A percentile compares a stretch with the other conserved stretches of the same genome.
Evolutionary conservation across 1,284 basidiomycete species (phyloP).

Genomic region (Melampsora larici-populina): DNA sequence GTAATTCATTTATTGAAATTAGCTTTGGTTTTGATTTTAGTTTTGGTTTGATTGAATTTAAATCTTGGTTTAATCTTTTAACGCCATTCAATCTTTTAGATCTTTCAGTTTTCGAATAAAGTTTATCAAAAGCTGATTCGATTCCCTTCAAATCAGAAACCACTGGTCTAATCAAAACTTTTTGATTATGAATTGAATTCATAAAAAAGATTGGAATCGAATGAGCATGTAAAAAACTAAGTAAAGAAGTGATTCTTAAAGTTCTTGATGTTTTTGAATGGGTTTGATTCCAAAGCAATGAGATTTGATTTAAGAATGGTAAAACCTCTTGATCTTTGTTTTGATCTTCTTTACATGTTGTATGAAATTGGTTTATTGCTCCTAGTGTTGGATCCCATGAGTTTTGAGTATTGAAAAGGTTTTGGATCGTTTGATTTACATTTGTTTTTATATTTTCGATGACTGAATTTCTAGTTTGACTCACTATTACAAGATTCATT

Average conservation of each 20-base stretch:
- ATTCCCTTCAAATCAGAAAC: not conserved
- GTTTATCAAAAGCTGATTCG: not conserved
- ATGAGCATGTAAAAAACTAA: not conserved
- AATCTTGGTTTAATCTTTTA: not conserved
- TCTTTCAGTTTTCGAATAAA: not conserved
- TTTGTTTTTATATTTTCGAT: slow-evolving; percentile 2
- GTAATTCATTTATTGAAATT: slow-evolving; percentile 3
- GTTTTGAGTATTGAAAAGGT: not conserved
- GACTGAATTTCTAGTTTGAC: not conserved
- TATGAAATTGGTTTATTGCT: not conserved
- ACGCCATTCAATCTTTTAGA: not conserved
- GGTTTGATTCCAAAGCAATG: not conserved
- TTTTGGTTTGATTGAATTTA: not conserved
- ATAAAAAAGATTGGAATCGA: not conserved
- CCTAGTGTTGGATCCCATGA: not conserved
- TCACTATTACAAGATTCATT: not conserved
- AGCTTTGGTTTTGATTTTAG: no score
- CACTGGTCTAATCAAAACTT: not conserved
- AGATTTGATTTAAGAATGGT: not conserved
- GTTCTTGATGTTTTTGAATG: not conserved
- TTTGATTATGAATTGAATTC: not conserved
- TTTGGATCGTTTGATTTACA: not conserved
- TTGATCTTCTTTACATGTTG: not conserved
- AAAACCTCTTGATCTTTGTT: not conserved
- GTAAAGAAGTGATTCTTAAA: not conserved